Evolutionary conservation across 257 asterid species (phyloP), one percentile per base, ranked within the genome.

Genomic region (Solanum peruvianum): DNA sequence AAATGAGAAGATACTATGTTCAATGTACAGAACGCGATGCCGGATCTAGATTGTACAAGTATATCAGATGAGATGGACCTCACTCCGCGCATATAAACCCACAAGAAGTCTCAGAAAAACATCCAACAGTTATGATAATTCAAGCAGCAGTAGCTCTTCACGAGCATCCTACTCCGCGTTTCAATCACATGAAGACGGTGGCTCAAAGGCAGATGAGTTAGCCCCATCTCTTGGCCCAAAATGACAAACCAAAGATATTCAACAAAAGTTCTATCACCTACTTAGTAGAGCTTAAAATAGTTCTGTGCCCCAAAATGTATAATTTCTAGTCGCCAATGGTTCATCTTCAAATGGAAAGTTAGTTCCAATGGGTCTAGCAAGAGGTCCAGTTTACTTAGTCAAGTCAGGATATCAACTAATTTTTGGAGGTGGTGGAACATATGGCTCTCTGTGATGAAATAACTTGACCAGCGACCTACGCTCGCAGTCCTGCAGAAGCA

Each of bases 391-490:
- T 80, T 49, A 81, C 69, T 41, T 3, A 47, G 69, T 49, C 69
- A 49, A 18, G 60, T 39, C 83, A 69, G 39, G 56, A 60, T 71
- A 45, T 66, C 83, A 33, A 71, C n/a, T 37, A 45, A 71, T 86
- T 84, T 60, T 87, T 16, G 89, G 41, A 35, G 77, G 81, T 56
- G 88, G 85, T n/a, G 87, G 87, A 85, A 89, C 39, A 33, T 35
- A 39, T 4, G 29, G 78, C 62, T 31, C 87, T 83, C 92, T 90
- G 69, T 91, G 93, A 86, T 89, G 93, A 86, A 91, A 91, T 84
- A 91, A 84, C 88, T 91, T 91, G 49, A 66, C 92, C 29, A 91
- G 82, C 64, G 93, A 52, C 84, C 93, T 87, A 60, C 92, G 91
- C 60, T 91, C 92, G n/a, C 93, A 91, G 49, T 91, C 93, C 91